These are phyloP conservation scores for Sabuloglossum arenarium DNA, from an alignment of 495 filamentous ascomycete species.

Conservation along the genomic window DNA sequence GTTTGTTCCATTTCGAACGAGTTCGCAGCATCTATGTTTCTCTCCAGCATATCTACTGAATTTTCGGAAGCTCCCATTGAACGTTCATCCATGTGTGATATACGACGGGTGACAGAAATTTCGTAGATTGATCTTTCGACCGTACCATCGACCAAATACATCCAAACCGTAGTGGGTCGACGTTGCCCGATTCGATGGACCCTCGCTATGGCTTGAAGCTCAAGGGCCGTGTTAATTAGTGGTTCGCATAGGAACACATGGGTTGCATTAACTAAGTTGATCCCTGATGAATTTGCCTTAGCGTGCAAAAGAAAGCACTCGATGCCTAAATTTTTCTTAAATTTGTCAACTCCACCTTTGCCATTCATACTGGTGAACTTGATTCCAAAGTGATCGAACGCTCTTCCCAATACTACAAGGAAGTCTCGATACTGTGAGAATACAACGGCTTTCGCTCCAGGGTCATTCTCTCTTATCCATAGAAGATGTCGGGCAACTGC, in stretches of 20 bases:
- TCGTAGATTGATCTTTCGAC: slow-evolving; percentile 83
- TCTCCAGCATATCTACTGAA: slow-evolving; percentile 22
- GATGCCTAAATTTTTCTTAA: slow-evolving; percentile 46
- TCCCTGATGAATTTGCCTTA: slow-evolving; percentile 63
- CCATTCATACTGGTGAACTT: slow-evolving; percentile 43
- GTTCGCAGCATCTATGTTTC: slow-evolving; percentile 57
- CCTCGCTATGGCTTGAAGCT: slow-evolving; percentile 81
- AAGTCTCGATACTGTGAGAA: slow-evolving; percentile 81
- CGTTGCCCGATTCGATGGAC: slow-evolving; percentile 88
- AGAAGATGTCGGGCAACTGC: slow-evolving; percentile 51
- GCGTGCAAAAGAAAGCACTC: slow-evolving; percentile 84
- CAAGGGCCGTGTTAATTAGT: slow-evolving; percentile 75
- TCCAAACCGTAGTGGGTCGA: slow-evolving; percentile 77
- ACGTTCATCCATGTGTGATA: slow-evolving; percentile 45
- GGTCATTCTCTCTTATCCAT: slow-evolving; percentile 68
- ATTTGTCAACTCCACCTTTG: slow-evolving; percentile 41
- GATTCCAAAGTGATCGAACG: slow-evolving; percentile 48
- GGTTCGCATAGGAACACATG: slow-evolving; percentile 93
- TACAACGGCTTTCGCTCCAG: slow-evolving; percentile 70
- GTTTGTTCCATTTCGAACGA: slow-evolving; percentile 59
- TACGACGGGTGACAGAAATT: slow-evolving; percentile 53
- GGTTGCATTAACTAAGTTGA: slow-evolving; percentile 81
- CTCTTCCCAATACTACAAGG: slow-evolving; percentile 45
- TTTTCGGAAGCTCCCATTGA: slow-evolving; percentile 17
- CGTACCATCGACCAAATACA: slow-evolving; percentile 73